Evolutionary conservation across 305 asterid species (phyloP).

Genomic region (Rubia peregrina): DNA sequence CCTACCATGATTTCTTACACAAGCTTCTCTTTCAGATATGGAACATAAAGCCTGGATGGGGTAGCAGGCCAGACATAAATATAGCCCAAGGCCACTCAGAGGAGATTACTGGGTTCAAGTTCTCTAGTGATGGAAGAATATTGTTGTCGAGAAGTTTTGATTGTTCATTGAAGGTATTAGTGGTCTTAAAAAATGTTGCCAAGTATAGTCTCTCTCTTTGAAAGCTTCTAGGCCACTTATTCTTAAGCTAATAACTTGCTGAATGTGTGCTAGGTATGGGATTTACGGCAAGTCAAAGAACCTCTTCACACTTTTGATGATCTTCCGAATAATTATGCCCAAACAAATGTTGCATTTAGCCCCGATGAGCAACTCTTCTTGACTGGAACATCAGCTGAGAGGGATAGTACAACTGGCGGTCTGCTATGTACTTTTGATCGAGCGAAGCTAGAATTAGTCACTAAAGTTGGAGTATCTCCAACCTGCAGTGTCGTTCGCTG

Average conservation of each 20-base stretch:
- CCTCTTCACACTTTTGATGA: conserved; percentile 52
- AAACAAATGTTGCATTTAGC: conserved; percentile 77
- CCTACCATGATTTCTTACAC: not conserved
- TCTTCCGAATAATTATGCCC: conserved; percentile 86
- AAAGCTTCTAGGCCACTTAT: conserved; percentile 1
- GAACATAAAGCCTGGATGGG: conserved; percentile 95
- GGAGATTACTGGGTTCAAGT: conserved; percentile 77
- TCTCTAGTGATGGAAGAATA: conserved; percentile 72
- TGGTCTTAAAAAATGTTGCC: conserved; percentile 3
- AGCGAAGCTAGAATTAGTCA: conserved; percentile 62
- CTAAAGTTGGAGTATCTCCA: conserved; percentile 80
- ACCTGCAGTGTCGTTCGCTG: conserved; percentile 83
- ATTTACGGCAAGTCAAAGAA: conserved; percentile 73
- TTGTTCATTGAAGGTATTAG: conserved; percentile 72
- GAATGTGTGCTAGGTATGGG: conserved; percentile 63
- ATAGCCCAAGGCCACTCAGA: conserved; percentile 60
- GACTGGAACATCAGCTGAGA: conserved; percentile 83
- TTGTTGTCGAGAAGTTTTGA: conserved; percentile 86
- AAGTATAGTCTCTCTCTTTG: not conserved
- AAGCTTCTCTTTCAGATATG: conserved; percentile 48
- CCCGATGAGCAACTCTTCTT: conserved; percentile 74
- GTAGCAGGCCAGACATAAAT: conserved; percentile 72
- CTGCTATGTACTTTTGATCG: conserved; percentile 74
- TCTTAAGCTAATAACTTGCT: not conserved
- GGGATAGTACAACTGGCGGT: conserved; percentile 67